Evolutionary conservation across 352 stramenopile genomes (phyloP), one percentile per base, ranked within the genome.

Genomic region (Globisporangium parvum): DNA sequence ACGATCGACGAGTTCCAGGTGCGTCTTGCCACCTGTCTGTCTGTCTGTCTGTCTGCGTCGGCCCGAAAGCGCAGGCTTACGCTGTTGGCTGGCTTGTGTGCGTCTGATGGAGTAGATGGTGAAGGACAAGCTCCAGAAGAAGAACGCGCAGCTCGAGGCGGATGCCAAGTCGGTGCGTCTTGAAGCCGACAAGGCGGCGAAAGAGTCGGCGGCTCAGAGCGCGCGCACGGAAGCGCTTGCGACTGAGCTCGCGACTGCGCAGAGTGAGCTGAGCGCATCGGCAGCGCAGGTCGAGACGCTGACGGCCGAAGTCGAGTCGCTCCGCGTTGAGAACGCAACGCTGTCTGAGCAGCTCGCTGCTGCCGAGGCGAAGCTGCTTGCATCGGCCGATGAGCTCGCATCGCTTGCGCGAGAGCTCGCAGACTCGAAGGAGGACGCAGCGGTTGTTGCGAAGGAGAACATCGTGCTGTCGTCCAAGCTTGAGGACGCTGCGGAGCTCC

Each of bases 1-100:
- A 71, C 63, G 35, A 77, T 79, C 26, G 73, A 80, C 48, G 71
- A 77, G 40, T 62, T 80, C 24, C 73, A 68, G 60, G 60, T 67
- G 47, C 18, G 50, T 14, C 24, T 17, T 56, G 21, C 23, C 6
- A 47, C 17, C 18, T 6, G 17, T 48, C 12, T 20, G 33, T 1
- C 18, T 46, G 12, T 14, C 11, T 51, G n/a, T 33, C 9, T 18
- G 28, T 26, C n/a, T n/a, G n/a, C n/a, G n/a, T n/a, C n/a, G n/a
- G n/a, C n/a, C n/a, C n/a, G 18, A 24, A 42, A 41, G 24, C 6
- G 1, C 39, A 8, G 1, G 20, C 6, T 37, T 3, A 41, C 37
- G 14, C 10, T 41, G 17, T 35, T 39, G 10, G 24, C 44, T 23
- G 35, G 21, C 17, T 0, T 54, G 23, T n/a, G 5, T 54, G 20